Base-by-base conservation (phyloP, 352 stramenopile genomes). In the Globisporangium ultimum region DNA sequence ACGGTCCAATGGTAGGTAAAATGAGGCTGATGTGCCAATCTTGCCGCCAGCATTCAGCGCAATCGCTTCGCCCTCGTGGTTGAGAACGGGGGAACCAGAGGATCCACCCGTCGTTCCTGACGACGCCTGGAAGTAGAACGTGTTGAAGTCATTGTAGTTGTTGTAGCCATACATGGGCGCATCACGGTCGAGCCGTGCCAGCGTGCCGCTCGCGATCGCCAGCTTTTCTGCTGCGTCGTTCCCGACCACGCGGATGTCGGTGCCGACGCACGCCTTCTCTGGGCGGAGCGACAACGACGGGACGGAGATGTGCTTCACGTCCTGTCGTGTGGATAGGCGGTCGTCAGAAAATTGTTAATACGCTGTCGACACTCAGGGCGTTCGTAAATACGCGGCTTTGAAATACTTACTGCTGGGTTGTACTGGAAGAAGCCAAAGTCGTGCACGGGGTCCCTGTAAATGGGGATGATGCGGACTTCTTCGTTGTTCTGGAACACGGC, bases 381-480 rank as follows among this genome's bases (percentile, higher is more conserved):
- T 10, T 36, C 3, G 28, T 11, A 36, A 36, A 36, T 10, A 46
- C 17, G 20, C 5, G 7, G 43, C 36, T 48, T 40, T 28, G 21
- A 21, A 40, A 6, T 24, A 38, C 66, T 58, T 68, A 93, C 84
- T 61, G 66, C 67, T 21, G 89, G 89, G 40, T 96, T 80, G 59
- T 96, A 98, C 56, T 92, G 79, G 68, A 95, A 95, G 24, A 97
- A 96, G 20, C 88, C 91, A 78, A 97, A 98, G 69, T 98, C 92
- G 65, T 98, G 92, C 15, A 98, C 84, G 0, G 92, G 92, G 60
- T 98, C 92, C 12, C 88, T 76, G 57, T 97, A 98, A 63, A 98
- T 93, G 6, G 90, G 86, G 47, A 89, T 83, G 42, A 97, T 79
- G n/a, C 86, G 76, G 17, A 97, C 85, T 74, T 98, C 91, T 63